These are phyloP conservation scores for Ganoderma sinense DNA, from an alignment of 1,284 basidiomycete genomes.

Conservation along the genomic window DNA sequence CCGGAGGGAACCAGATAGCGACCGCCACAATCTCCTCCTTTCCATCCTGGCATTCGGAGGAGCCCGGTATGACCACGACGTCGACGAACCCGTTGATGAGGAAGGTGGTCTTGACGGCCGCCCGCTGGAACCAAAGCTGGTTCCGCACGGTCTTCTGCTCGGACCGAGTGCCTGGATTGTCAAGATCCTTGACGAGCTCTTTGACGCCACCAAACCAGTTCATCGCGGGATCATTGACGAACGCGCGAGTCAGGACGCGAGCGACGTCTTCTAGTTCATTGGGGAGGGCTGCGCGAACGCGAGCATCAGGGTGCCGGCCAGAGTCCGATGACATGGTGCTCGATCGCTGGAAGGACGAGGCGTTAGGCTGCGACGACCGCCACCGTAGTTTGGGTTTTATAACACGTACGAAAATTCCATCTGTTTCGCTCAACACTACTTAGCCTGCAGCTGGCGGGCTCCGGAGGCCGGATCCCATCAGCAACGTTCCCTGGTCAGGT, in stretches of 20 bases:
- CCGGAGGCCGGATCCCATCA: not conserved
- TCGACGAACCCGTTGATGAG: constrained; percentile 17
- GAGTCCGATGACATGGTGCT: not conserved
- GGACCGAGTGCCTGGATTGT: constrained; percentile 1
- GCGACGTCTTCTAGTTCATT: constrained; percentile 11
- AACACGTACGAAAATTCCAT: not conserved
- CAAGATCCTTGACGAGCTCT: constrained; percentile 18
- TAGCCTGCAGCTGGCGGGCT: not conserved
- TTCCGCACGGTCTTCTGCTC: constrained; percentile 12
- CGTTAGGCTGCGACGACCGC: not conserved
- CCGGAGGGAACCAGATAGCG: constrained; percentile 17
- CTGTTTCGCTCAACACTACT: not conserved
- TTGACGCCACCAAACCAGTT: constrained; percentile 33
- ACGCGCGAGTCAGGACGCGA: constrained; percentile 26
- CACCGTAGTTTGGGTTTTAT: not conserved
- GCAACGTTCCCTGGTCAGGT: not conserved
- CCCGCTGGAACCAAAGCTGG: constrained; percentile 23
- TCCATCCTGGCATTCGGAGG: not conserved
- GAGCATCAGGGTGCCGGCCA: not conserved
- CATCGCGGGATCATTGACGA: constrained; percentile 32
- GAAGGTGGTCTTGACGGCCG: constrained; percentile 14
- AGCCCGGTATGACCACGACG: constrained; percentile 13
- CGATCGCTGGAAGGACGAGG: not conserved
- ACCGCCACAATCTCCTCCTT: constrained; percentile 1
- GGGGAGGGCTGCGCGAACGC: constrained; percentile 9